Conservation (phyloP, 1,284 basidiomycete genomes). For the Sporisorium scitamineum region DNA sequence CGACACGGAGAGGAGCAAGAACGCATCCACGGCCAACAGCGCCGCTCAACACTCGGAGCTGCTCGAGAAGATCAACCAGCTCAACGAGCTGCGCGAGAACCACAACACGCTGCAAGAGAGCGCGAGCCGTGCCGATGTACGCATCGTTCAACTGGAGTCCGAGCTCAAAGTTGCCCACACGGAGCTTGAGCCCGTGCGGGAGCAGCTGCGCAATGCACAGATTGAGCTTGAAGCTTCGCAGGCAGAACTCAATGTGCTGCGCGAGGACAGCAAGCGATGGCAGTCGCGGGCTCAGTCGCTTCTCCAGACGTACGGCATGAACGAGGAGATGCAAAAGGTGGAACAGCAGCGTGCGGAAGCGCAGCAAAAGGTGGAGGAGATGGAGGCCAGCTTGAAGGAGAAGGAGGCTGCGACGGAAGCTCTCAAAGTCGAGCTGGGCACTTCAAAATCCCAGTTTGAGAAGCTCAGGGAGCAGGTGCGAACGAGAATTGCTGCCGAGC, state of each 20-base stretch:
- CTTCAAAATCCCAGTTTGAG: conserved; percentile 57
- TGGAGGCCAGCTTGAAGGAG: conserved; percentile 37
- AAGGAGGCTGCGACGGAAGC: conserved; percentile 28
- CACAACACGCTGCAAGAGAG: conserved; percentile 85
- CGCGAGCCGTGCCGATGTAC: conserved; percentile 77
- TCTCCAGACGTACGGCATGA: conserved; percentile 85
- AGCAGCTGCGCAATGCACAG: conserved; percentile 77
- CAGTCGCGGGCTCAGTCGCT: conserved; percentile 84
- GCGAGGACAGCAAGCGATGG: conserved; percentile 85
- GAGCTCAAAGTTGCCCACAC: conserved; percentile 70
- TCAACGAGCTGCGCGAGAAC: conserved; percentile 87
- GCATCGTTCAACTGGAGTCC: conserved; percentile 72
- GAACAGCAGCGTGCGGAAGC: conserved; percentile 61
- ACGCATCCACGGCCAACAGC: conserved; percentile 72
- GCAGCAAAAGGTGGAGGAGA: conserved; percentile 46
- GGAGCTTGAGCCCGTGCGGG: conserved; percentile 81
- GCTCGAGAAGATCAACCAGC: conserved; percentile 86
- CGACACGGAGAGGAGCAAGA: conserved; percentile 45
- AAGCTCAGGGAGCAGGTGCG: conserved; percentile 62
- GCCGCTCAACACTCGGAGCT: conserved; percentile 84
- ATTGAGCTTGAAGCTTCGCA: conserved; percentile 82
- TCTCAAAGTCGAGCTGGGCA: conserved; percentile 43
- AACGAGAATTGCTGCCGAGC: conserved; percentile 54
- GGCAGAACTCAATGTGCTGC: conserved; percentile 78
- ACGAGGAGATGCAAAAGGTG: conserved; percentile 72